These are phyloP conservation scores for Henningerozyma blattae DNA, from an alignment of 805 yeast genomes.

Conservation along the genomic window DNA sequence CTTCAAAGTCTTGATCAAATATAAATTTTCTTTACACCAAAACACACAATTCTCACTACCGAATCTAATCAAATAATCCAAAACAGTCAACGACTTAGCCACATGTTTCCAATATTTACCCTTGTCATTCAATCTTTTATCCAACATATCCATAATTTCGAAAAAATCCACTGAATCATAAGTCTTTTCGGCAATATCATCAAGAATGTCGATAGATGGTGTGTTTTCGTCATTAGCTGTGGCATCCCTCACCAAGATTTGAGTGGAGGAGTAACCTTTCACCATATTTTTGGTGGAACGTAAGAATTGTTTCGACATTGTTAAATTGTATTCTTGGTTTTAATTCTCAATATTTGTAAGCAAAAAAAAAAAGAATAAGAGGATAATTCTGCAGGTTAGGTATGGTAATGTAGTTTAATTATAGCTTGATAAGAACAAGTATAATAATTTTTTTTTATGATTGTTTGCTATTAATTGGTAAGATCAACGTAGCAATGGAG, in stretches of 20 bases:
- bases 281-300: constrained; percentile 68
- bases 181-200: constrained; percentile 67
- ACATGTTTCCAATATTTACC: constrained; percentile 97
- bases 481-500: no score
- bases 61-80: constrained; percentile 73
- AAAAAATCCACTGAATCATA: constrained; percentile 62
- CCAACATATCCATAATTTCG: constrained; percentile 90
- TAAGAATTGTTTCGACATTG: constrained; percentile 65
- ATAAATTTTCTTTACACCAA: constrained; percentile 86
- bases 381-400: no score
- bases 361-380: no score
- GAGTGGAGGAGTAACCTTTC: constrained; percentile 79
- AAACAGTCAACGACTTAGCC: constrained; percentile 78
- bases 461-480: no score
- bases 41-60: constrained; percentile 84
- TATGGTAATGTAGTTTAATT: no score
- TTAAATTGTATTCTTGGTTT: background rate
- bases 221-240: constrained; percentile 82
- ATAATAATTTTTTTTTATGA: no score
- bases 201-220: constrained; percentile 74
- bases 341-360: no score
- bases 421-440: no score
- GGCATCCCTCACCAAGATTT: constrained; percentile 81
- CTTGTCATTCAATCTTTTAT: constrained; percentile 83
- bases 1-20: constrained; percentile 77